These are phyloP conservation scores for Penicillium paneum DNA, from an alignment of 2,329 filamentous ascomycete species.

Conservation along the genomic window DNA sequence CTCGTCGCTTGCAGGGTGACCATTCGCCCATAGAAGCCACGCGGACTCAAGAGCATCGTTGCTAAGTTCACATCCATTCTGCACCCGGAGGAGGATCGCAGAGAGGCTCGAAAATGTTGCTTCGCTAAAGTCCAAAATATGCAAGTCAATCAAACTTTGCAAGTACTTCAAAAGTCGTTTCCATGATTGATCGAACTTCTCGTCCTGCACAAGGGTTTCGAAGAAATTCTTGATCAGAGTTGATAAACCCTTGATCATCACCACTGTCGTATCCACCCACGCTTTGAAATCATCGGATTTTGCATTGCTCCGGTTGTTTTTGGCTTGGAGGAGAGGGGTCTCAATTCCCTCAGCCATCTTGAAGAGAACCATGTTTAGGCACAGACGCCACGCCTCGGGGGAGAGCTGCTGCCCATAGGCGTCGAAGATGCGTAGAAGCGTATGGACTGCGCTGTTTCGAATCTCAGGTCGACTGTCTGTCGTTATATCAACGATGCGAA, in stretches of 20 bases:
- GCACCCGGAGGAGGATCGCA: constrained; percentile 55
- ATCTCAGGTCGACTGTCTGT: constrained; percentile 41
- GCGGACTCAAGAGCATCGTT: constrained; percentile 56
- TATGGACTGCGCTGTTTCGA: constrained; percentile 72
- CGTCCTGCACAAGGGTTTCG: constrained; percentile 63
- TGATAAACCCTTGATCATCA: constrained; percentile 70
- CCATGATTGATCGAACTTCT: constrained; percentile 72
- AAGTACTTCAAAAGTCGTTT: constrained; percentile 68
- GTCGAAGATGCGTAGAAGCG: constrained; percentile 84
- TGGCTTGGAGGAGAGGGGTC: constrained; percentile 38
- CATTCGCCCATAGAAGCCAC: constrained; percentile 68
- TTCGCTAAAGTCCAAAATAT: constrained; percentile 67
- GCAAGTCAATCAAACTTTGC: constrained; percentile 59
- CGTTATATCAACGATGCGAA: constrained; percentile 39
- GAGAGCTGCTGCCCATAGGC: constrained; percentile 79
- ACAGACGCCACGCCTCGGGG: constrained; percentile 77
- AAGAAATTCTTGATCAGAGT: constrained; percentile 74
- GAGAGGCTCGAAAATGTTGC: constrained; percentile 66
- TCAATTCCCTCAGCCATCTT: constrained; percentile 71
- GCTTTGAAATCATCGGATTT: constrained; percentile 44
- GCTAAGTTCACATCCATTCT: constrained; percentile 43
- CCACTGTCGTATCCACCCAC: constrained; percentile 72
- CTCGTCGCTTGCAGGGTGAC: constrained; percentile 54
- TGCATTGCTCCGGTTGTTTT: constrained; percentile 16
- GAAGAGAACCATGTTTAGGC: constrained; percentile 77